phyloP scores from a whole-genome alignment of 768 basidiomycete genomes.

The Leccinum disarticulatum region DNA sequence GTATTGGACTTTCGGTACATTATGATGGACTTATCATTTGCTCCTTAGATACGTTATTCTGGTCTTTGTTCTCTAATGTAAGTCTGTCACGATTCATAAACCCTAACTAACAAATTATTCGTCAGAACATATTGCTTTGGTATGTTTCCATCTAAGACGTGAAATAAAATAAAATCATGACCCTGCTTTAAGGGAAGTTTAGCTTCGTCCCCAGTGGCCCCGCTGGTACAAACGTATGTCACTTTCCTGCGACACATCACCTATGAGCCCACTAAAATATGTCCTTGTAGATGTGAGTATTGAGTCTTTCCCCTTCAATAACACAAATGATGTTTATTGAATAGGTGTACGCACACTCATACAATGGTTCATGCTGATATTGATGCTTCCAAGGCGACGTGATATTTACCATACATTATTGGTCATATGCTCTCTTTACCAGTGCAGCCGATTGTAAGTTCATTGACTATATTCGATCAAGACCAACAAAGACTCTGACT shows the following conservation, averaged over 20 bases:
- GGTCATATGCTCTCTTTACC: neutral
- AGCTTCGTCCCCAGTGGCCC: neutral
- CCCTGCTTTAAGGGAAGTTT: too few species aligned
- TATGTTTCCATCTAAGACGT: too few species aligned
- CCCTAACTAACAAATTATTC: too few species aligned
- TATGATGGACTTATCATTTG: too few species aligned
- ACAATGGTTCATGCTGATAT: neutral
- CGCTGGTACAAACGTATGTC: too few species aligned
- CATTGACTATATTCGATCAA: neutral
- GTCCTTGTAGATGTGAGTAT: neutral
- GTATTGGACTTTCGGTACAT: neutral
- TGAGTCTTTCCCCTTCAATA: neutral
- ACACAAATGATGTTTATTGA: neutral
- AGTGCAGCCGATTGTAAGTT: slow-evolving; percentile 3
- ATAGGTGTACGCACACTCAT: neutral
- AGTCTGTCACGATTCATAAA: neutral
- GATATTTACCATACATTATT: neutral
- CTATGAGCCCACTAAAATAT: neutral
- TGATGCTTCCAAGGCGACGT: neutral
- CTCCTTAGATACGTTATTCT: too few species aligned
- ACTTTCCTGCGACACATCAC: too few species aligned
- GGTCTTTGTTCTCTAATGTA: neutral
- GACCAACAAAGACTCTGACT: neutral
- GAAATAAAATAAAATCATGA: too few species aligned
- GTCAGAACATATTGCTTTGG: too few species aligned